Evolutionary conservation across 345 rosid genomes (phyloP).

Genomic region (Turritis glabra): DNA sequence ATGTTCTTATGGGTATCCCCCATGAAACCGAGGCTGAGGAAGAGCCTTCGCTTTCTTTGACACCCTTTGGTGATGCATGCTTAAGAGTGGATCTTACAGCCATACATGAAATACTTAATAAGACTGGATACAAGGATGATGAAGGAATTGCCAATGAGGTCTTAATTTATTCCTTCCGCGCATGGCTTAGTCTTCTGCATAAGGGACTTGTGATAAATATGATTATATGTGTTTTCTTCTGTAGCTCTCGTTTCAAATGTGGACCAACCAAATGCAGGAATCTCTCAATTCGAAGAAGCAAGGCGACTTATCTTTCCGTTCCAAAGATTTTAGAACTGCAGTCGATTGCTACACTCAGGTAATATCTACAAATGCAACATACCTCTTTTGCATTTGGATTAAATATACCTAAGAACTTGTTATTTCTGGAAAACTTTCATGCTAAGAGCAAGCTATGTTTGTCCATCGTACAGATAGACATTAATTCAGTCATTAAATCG

Average conservation of each 20-base stretch:
- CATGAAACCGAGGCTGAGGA: constrained; percentile 53
- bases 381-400: neutral
- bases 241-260: constrained; percentile 96
- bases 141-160: constrained; percentile 98
- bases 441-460: neutral
- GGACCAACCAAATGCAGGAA: constrained; percentile 97
- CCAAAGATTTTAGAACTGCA: constrained; percentile 75
- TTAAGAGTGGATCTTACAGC: constrained; percentile 89
- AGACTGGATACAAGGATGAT: constrained; percentile 92
- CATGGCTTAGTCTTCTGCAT: constrained; percentile 1
- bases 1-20: constrained; percentile 70
- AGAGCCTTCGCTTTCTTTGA: constrained; percentile 50
- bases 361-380: constrained; percentile 20
- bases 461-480: neutral
- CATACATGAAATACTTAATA: constrained; percentile 80
- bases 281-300: constrained; percentile 87
- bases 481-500: neutral
- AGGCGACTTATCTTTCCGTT: constrained; percentile 86
- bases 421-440: neutral
- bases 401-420: neutral
- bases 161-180: neutral
- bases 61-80: constrained; percentile 90
- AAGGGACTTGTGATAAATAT: neutral
- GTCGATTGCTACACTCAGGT: constrained; percentile 79
- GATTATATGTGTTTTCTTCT: neutral